Conservation (phyloP, 495 filamentous ascomycete species). For the Aspergillus conjunctus region DNA sequence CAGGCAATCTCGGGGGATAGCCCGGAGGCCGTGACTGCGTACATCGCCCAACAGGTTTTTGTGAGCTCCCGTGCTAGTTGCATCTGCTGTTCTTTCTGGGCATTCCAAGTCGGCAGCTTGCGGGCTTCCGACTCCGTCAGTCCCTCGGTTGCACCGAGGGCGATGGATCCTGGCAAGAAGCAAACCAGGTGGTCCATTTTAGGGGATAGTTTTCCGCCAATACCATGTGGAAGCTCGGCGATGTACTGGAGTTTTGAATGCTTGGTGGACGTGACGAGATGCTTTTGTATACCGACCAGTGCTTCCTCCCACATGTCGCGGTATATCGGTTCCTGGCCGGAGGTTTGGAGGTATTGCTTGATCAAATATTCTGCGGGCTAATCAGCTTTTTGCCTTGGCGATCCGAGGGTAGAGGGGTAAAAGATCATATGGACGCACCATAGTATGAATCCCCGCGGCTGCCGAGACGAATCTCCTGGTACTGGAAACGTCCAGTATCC, state of each 20-base stretch:
- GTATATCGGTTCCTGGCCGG: slow-evolving; percentile 82
- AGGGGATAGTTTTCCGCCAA: slow-evolving; percentile 63
- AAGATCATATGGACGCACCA: slow-evolving; percentile 52
- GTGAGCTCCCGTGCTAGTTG: slow-evolving; percentile 81
- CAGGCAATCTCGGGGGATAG: slow-evolving; percentile 90
- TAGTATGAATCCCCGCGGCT: slow-evolving; percentile 96
- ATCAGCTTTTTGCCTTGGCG: too few relatives aligned
- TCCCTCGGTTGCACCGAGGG: slow-evolving; percentile 82
- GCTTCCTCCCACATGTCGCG: slow-evolving; percentile 89
- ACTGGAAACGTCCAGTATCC: slow-evolving; percentile 72
- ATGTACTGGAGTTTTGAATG: slow-evolving; percentile 79
- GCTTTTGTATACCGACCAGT: slow-evolving; percentile 80
- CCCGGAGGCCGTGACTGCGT: slow-evolving; percentile 79
- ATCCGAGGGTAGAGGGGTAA: too few relatives aligned
- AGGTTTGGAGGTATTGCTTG: slow-evolving; percentile 94
- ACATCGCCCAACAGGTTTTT: slow-evolving; percentile 98
- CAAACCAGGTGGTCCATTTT: slow-evolving; percentile 99
- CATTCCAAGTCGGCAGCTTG: slow-evolving; percentile 67
- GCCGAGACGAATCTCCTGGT: slow-evolving; percentile 83
- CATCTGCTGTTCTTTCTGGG: slow-evolving; percentile 83
- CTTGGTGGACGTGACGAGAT: slow-evolving; percentile 84
- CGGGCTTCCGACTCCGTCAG: slow-evolving; percentile 70
- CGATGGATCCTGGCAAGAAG: slow-evolving; percentile 97
- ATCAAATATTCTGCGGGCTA: slow-evolving; percentile 93
- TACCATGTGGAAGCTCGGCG: slow-evolving; percentile 77